Evolutionary conservation across 163 green algal species (phyloP).

Genomic region (Chlorella variabilis): DNA sequence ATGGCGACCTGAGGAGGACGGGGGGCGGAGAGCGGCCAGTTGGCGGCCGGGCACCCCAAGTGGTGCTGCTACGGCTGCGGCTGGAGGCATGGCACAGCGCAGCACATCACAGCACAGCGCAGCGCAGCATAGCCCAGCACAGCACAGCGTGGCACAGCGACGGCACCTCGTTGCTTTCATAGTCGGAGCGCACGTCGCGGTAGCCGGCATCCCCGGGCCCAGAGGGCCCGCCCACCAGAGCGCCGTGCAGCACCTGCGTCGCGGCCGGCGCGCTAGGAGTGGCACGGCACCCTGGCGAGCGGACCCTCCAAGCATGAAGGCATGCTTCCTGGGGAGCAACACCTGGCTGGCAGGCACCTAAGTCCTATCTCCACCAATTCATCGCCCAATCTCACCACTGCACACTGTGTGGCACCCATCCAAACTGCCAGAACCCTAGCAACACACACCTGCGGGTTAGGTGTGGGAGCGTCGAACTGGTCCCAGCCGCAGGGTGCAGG

Average conservation of each 20-base stretch:
- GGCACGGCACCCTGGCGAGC: neutral
- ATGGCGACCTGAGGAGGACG: constrained; percentile 20
- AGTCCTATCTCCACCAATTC: too few species aligned
- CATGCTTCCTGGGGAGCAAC: neutral
- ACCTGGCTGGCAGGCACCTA: too few species aligned
- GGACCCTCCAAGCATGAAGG: neutral
- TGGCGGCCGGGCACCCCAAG: too few species aligned
- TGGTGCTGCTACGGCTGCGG: too few species aligned
- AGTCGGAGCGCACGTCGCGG: constrained; percentile 43
- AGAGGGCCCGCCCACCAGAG: constrained; percentile 47
- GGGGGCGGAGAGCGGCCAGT: too few species aligned
- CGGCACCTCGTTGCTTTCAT: constrained; percentile 43
- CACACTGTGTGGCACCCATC: too few species aligned
- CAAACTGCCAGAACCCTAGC: too few species aligned
- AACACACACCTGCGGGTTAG: constrained; percentile 45
- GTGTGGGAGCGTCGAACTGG: constrained; percentile 16
- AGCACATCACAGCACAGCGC: too few species aligned
- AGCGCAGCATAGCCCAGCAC: neutral
- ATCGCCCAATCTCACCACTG: too few species aligned
- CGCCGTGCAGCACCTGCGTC: constrained; percentile 47
- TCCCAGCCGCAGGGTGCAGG: constrained; percentile 44
- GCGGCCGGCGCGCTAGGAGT: neutral
- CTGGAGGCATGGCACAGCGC: neutral
- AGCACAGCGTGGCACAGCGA: too few species aligned
- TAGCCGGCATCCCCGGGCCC: constrained; percentile 37